phyloP scores from a whole-genome alignment of 371 early-diverging fungal species.

The Mortierella sp. region DNA sequence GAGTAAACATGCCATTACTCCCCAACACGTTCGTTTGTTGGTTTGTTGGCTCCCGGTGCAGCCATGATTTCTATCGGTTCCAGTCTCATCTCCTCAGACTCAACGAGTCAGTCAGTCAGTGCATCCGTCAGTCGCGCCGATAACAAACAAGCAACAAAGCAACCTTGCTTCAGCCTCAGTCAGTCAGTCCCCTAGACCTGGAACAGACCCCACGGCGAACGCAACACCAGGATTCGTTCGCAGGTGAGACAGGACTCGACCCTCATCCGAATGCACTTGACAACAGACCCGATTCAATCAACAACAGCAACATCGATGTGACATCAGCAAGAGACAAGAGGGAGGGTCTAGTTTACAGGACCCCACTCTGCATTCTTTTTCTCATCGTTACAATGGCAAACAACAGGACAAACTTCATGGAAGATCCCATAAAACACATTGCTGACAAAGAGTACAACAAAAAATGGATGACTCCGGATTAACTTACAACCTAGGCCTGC shows the following conservation, averaged over 20 bases:
- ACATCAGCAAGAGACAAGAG: too few species aligned
- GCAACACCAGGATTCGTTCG: too few species aligned
- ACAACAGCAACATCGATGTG: too few species aligned
- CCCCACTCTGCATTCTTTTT: too few species aligned
- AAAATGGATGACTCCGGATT: constrained; percentile 61
- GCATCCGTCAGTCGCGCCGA: neutral
- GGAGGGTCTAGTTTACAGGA: too few species aligned
- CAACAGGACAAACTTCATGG: neutral
- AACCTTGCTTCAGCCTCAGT: neutral
- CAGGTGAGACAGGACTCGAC: too few species aligned
- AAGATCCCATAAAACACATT: neutral
- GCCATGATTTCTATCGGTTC: neutral
- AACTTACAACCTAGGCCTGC: constrained; percentile 54
- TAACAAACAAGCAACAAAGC: neutral
- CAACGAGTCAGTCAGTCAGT: neutral
- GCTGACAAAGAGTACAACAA: neutral
- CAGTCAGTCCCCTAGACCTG: neutral
- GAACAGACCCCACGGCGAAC: neutral
- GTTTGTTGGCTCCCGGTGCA: neutral
- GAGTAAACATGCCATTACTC: too few species aligned
- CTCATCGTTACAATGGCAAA: neutral
- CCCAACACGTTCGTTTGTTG: too few species aligned
- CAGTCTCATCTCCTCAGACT: neutral
- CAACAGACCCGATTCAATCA: too few species aligned
- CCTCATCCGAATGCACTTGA: too few species aligned